Conservation (phyloP, 768 basidiomycete genomes). For the Lactarius sanguifluus region DNA sequence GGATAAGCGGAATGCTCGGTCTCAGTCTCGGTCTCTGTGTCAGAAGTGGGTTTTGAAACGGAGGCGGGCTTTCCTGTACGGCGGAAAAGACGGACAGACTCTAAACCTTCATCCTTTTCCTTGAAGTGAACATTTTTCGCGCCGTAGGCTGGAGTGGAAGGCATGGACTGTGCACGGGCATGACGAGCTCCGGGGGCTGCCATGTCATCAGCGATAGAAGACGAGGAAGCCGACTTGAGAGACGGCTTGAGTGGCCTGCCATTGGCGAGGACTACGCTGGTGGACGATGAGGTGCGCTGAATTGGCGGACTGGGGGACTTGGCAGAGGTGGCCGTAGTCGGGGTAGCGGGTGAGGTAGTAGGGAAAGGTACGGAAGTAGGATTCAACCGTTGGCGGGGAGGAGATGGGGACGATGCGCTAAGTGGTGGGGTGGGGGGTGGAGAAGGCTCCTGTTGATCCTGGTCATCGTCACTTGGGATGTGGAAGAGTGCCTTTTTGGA, state of each 20-base stretch:
- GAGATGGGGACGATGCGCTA: not conserved
- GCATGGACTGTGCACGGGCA: slow-evolving; percentile 53
- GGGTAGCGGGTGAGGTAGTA: slow-evolving; percentile 4
- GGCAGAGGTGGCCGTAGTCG: not conserved
- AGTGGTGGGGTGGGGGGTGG: slow-evolving; percentile 21
- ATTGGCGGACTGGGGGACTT: slow-evolving; percentile 11
- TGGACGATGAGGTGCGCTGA: slow-evolving; percentile 33
- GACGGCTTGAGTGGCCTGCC: slow-evolving; percentile 88
- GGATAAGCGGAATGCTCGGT: slow-evolving; percentile 34
- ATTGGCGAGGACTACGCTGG: slow-evolving; percentile 56
- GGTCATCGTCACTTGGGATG: slow-evolving; percentile 26
- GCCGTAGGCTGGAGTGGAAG: slow-evolving; percentile 51
- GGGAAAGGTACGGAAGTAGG: slow-evolving; percentile 19
- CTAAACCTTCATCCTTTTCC: slow-evolving; percentile 56
- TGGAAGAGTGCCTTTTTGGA: slow-evolving; percentile 28
- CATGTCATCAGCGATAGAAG: slow-evolving; percentile 45
- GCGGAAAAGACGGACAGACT: slow-evolving; percentile 60
- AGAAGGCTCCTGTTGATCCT: slow-evolving; percentile 25
- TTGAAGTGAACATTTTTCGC: slow-evolving; percentile 89
- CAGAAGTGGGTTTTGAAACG: slow-evolving; percentile 48
- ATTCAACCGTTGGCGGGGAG: not conserved
- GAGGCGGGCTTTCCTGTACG: slow-evolving; percentile 69
- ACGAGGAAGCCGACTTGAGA: slow-evolving; percentile 63
- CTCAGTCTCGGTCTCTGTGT: slow-evolving; percentile 36
- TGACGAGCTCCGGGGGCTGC: slow-evolving; percentile 34